A percentile compares a stretch with the other conserved stretches of the same genome.
These are phyloP conservation scores for Conringia planisiliqua DNA, from an alignment of 345 rosid genomes.

Conservation along the genomic window DNA sequence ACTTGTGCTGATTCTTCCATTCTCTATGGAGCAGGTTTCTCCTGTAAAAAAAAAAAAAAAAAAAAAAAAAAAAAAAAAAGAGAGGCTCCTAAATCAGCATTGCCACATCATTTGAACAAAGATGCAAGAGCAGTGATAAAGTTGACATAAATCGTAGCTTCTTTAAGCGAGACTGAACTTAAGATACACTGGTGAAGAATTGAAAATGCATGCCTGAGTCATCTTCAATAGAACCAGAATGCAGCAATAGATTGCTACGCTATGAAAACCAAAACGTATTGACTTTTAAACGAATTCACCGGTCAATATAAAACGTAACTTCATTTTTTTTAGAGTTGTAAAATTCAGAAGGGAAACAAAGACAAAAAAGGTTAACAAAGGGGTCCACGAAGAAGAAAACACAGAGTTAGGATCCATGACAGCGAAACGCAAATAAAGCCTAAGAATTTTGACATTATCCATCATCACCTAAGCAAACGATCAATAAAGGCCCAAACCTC, in stretches of 20 bases:
- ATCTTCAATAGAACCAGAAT: not conserved
- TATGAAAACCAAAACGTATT: not conserved
- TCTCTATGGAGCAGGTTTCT: constrained; percentile 16
- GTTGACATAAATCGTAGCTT: not conserved
- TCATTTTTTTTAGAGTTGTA: not conserved
- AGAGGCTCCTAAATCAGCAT: not conserved
- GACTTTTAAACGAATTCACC: not conserved
- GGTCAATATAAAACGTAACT: not conserved
- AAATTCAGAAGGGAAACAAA: not conserved
- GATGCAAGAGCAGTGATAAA: not conserved
- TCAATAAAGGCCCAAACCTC: not conserved
- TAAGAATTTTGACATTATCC: not conserved
- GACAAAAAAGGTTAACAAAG: not conserved
- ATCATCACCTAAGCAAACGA: not conserved
- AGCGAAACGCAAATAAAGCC: not conserved
- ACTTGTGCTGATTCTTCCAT: constrained; percentile 42
- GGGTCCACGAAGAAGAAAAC: not conserved
- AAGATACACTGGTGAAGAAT: not conserved
- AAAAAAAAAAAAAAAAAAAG: not conserved
- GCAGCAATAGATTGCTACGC: not conserved
- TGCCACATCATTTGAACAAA: not conserved
- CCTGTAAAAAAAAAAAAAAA: not conserved
- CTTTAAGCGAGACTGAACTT: not conserved
- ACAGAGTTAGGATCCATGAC: not conserved
- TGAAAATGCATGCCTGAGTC: not conserved